Percentiles rank a stretch among this genome's conserved stretches.
Conservation (phyloP, 2,329 filamentous ascomycete species). For the Botryotinia calthae region DNA sequence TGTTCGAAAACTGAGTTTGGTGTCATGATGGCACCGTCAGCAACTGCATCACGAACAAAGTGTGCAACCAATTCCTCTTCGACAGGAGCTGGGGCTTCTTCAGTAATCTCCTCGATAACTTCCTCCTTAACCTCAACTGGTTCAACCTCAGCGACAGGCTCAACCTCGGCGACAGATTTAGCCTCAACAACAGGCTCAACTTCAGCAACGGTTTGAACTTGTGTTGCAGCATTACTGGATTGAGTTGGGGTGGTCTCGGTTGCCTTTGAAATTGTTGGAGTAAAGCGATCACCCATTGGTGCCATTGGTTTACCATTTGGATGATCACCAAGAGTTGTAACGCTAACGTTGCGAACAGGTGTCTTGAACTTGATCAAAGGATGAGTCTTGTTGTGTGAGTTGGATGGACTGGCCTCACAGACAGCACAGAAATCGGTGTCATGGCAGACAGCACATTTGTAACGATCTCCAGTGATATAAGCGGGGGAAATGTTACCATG, state of each 20-base stretch:
- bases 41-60: conserved; percentile 75
- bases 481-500: conserved; percentile 50
- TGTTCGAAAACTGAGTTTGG: conserved; percentile 78
- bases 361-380: conserved; percentile 97
- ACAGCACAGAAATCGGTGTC: conserved; percentile 93
- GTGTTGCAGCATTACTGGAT: conserved; percentile 52
- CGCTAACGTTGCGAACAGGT: conserved; percentile 80
- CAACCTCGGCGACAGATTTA: conserved; percentile 40
- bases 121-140: not conserved
- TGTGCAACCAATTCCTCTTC: conserved; percentile 54
- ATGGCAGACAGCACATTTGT: conserved; percentile 95
- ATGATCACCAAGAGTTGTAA: conserved; percentile 80
- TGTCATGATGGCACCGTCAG: conserved; percentile 71
- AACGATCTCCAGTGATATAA: conserved; percentile 84
- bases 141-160: conserved; percentile 38
- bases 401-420: conserved; percentile 84
- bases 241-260: conserved; percentile 49
- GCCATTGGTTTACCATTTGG: conserved; percentile 62
- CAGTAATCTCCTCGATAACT: conserved; percentile 33
- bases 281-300: conserved; percentile 66
- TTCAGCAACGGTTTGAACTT: conserved; percentile 72
- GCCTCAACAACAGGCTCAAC: conserved; percentile 60
- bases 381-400: conserved; percentile 91
- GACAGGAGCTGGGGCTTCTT: conserved; percentile 35
- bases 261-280: conserved; percentile 47